Conservation (phyloP, 2,329 filamentous ascomycete genomes). For the Colletotrichum karsti region DNA sequence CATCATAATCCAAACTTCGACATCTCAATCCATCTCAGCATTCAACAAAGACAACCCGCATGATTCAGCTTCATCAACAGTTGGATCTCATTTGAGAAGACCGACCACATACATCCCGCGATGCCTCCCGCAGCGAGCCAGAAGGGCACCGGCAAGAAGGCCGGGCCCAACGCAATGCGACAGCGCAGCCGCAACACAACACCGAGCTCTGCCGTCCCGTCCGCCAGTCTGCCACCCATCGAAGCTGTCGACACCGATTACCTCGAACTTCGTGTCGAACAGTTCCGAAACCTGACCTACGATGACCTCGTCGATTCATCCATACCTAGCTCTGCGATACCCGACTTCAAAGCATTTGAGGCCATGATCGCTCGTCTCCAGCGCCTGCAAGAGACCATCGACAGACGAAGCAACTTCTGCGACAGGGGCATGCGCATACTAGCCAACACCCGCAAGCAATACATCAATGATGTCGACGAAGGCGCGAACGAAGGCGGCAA, state of each 20-base stretch:
- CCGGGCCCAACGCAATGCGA: constrained; percentile 65
- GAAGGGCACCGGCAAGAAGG: constrained; percentile 74
- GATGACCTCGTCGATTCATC: constrained; percentile 76
- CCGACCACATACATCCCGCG: neutral
- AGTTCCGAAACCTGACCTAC: constrained; percentile 67
- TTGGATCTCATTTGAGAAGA: neutral
- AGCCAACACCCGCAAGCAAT: constrained; percentile 70
- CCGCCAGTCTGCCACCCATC: constrained; percentile 62
- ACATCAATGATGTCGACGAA: constrained; percentile 59
- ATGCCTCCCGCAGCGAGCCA: constrained; percentile 69
- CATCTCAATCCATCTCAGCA: constrained; percentile 16
- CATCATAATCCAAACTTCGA: neutral
- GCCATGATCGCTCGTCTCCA: constrained; percentile 71
- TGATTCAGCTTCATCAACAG: constrained; percentile 6
- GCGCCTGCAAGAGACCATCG: constrained; percentile 71
- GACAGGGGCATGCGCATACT: constrained; percentile 79
- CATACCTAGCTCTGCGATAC: constrained; percentile 64
- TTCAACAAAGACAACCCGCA: constrained; percentile 13
- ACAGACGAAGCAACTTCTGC: constrained; percentile 72
- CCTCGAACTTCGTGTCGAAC: constrained; percentile 69
- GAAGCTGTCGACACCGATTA: constrained; percentile 69
- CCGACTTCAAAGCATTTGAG: constrained; percentile 70
- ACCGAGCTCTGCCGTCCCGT: constrained; percentile 64
- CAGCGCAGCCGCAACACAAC: constrained; percentile 83
- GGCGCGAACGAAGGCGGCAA: constrained; percentile 56